Evolutionary conservation across 208 protist genomes (phyloP).

Genomic region (Entamoeba moshkovskii): DNA sequence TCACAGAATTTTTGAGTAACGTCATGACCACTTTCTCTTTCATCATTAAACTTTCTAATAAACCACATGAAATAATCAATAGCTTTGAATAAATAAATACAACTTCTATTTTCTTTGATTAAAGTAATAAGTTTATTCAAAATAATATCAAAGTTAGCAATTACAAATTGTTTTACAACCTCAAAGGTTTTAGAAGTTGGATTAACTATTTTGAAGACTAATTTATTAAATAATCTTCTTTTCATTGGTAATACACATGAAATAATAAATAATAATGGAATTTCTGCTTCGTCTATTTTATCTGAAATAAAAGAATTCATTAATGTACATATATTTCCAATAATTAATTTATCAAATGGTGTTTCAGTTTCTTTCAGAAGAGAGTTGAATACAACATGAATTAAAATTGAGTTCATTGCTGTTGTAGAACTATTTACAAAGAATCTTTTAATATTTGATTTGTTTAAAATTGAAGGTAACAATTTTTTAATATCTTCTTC

Average conservation of each 20-base stretch:
- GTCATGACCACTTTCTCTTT: not conserved
- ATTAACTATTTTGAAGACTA: not conserved
- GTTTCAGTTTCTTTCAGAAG: not conserved
- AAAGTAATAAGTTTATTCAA: not conserved
- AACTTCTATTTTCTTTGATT: not conserved
- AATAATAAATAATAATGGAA: not conserved
- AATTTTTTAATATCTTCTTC: not conserved
- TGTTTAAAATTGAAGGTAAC: not conserved
- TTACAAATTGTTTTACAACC: not conserved
- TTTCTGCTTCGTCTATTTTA: not conserved
- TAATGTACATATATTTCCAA: not conserved
- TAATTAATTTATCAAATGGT: not conserved
- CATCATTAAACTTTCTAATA: not conserved
- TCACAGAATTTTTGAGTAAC: not conserved
- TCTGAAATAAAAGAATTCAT: not conserved
- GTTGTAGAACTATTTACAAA: not conserved
- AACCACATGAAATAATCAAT: not conserved
- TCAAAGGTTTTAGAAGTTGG: not conserved
- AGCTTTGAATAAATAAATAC: not conserved
- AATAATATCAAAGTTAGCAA: not conserved
- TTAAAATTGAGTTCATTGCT: not conserved
- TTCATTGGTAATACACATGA: not conserved
- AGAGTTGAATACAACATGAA: not conserved
- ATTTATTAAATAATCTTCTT: not conserved
- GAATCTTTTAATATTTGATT: not conserved